Percentiles rank a stretch among this genome's conserved stretches.
Conservation (phyloP, 306 rosid species). For the Pterocarpus macrocarpus region DNA sequence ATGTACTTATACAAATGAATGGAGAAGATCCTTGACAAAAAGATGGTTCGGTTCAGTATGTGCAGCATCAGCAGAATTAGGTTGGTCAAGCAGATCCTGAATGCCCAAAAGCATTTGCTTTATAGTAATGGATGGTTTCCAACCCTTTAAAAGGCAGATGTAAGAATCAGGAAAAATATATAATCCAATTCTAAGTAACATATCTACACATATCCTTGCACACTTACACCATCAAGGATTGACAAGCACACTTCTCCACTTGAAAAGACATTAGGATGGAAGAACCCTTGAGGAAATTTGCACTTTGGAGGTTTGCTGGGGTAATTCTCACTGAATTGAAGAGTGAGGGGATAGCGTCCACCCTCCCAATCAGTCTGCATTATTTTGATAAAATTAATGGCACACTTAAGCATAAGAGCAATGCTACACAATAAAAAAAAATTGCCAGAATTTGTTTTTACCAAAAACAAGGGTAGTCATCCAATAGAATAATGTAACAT, state of each 20-base stretch:
- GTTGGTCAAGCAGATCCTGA: conserved; percentile 41
- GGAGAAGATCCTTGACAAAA: conserved; percentile 27
- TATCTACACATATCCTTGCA: background rate
- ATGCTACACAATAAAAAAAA: too few relatives aligned
- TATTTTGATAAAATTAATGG: background rate
- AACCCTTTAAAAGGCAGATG: conserved; percentile 4
- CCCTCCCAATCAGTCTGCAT: conserved; percentile 44
- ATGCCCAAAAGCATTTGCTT: conserved; percentile 46
- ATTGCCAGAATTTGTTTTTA: too few relatives aligned
- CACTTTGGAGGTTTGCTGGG: conserved; percentile 43
- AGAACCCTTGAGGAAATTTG: conserved; percentile 43
- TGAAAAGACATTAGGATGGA: conserved; percentile 44
- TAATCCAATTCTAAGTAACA: conserved; percentile 13
- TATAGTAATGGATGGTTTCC: conserved; percentile 44
- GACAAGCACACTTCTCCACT: conserved; percentile 42
- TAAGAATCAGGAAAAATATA: conserved; percentile 6
- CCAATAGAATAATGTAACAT: too few relatives aligned
- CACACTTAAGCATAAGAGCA: background rate
- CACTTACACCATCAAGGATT: conserved; percentile 44
- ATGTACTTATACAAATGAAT: background rate
- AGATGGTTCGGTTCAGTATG: conserved; percentile 12
- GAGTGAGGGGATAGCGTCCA: conserved; percentile 32
- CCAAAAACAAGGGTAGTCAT: too few relatives aligned
- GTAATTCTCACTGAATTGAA: conserved; percentile 31
- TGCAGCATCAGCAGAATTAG: conserved; percentile 44